Conservation (phyloP, 2,329 filamentous ascomycete genomes). For the Fusarium gaditjirri region DNA sequence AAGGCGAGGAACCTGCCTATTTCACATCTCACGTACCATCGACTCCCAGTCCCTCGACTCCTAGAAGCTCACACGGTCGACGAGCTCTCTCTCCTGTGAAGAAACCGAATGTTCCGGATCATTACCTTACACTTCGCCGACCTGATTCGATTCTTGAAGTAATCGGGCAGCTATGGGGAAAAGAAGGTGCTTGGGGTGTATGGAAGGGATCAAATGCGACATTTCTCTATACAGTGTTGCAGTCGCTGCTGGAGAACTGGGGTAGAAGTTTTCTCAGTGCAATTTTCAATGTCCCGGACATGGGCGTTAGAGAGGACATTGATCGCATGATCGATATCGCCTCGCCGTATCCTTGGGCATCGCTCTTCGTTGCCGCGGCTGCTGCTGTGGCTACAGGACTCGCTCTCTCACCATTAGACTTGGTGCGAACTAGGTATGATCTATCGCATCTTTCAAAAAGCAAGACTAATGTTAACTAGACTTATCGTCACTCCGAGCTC, state of each 20-base stretch:
- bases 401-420: constrained; percentile 85
- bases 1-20: constrained; percentile 83
- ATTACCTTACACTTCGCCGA: constrained; percentile 77
- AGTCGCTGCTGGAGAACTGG: constrained; percentile 91
- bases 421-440: constrained; percentile 77
- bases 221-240: constrained; percentile 88
- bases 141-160: constrained; percentile 87
- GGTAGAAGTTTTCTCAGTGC: constrained; percentile 90
- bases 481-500: constrained; percentile 87
- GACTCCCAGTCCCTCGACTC: constrained; percentile 61
- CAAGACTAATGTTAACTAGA: constrained; percentile 55
- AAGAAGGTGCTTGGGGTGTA: constrained; percentile 88
- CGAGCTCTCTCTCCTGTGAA: constrained; percentile 49
- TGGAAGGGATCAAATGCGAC: constrained; percentile 96
- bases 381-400: constrained; percentile 79
- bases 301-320: constrained; percentile 78
- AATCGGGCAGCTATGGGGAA: constrained; percentile 87
- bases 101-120: constrained; percentile 52
- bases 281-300: constrained; percentile 87
- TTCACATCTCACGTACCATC: constrained; percentile 75
- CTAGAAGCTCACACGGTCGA: constrained; percentile 49
- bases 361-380: constrained; percentile 75
- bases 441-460: neutral
- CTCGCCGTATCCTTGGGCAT: constrained; percentile 83
- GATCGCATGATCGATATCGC: constrained; percentile 79